Evolutionary conservation across 2,329 filamentous ascomycete genomes (phyloP).

Genomic region (Westerdykella ornata): DNA sequence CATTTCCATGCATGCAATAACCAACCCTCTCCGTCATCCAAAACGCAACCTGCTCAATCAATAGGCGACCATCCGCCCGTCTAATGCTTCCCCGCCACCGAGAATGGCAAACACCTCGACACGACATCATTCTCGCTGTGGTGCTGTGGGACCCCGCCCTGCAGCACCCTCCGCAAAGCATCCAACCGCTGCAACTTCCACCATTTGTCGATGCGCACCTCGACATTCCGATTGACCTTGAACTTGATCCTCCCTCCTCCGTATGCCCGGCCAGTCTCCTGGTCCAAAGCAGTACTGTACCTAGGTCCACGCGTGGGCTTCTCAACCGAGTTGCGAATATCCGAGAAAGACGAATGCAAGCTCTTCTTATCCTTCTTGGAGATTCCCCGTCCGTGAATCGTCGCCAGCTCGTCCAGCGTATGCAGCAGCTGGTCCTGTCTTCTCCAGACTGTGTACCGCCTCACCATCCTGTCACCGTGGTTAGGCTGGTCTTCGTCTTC

Average conservation of each 20-base stretch:
- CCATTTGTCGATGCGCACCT: slow-evolving; percentile 63
- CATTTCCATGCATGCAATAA: too few relatives aligned
- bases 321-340: slow-evolving; percentile 60
- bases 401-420: slow-evolving; percentile 54
- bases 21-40: too few relatives aligned
- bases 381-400: slow-evolving; percentile 54
- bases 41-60: too few relatives aligned
- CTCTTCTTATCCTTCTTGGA: slow-evolving; percentile 61
- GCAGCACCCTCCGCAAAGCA: slow-evolving; percentile 54
- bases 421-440: slow-evolving; percentile 56
- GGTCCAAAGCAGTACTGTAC: slow-evolving; percentile 58
- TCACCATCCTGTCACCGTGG: slow-evolving; percentile 41
- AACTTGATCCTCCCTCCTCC: slow-evolving; percentile 56
- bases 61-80: neutral
- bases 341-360: slow-evolving; percentile 59
- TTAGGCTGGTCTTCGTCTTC: slow-evolving; percentile 35
- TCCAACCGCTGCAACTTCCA: slow-evolving; percentile 64
- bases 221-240: slow-evolving; percentile 52
- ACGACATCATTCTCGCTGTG: slow-evolving; percentile 36
- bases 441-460: slow-evolving; percentile 62
- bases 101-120: slow-evolving; percentile 28
- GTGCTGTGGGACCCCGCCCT: slow-evolving; percentile 37
- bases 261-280: slow-evolving; percentile 53
- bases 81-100: slow-evolving; percentile 16
- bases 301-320: slow-evolving; percentile 60